Conservation (phyloP, 805 yeast genomes). For the Candida koratica region DNA sequence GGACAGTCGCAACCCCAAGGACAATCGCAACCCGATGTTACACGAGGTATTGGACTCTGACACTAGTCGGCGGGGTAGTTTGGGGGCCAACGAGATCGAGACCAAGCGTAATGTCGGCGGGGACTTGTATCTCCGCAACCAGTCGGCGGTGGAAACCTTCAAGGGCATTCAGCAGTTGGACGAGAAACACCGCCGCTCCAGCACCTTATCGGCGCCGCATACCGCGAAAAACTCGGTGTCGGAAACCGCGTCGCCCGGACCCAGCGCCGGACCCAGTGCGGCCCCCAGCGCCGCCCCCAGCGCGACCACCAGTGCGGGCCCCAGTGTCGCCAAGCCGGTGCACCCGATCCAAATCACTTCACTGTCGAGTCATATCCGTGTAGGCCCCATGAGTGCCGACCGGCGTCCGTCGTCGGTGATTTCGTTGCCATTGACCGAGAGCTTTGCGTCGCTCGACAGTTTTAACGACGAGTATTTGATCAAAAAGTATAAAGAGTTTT, state of each 20-base stretch:
- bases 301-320: neutral
- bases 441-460: slow-evolving; percentile 76
- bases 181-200: slow-evolving; percentile 35
- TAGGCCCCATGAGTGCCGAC: slow-evolving; percentile 33
- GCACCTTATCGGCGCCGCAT: slow-evolving; percentile 19
- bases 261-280: neutral
- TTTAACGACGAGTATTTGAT: slow-evolving; percentile 55
- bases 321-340: no score
- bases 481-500: slow-evolving; percentile 33
- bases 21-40: slow-evolving; percentile 24
- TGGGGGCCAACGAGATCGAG: slow-evolving; percentile 41
- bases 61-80: slow-evolving; percentile 28
- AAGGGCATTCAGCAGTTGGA: slow-evolving; percentile 41
- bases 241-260: neutral
- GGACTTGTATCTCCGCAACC: slow-evolving; percentile 40
- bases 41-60: slow-evolving; percentile 34
- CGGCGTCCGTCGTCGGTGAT: slow-evolving; percentile 62
- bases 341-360: slow-evolving; percentile 1
- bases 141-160: slow-evolving; percentile 40
- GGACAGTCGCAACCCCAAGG: no score
- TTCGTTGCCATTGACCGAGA: slow-evolving; percentile 63
- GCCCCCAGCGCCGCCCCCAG: neutral
- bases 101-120: slow-evolving; percentile 45
- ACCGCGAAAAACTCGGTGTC: slow-evolving; percentile 19
- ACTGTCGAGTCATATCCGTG: slow-evolving; percentile 19